Evolutionary conservation across 2,329 filamentous ascomycete species (phyloP), one percentile per base, ranked within the genome.

Genomic region (Aspergillus phoenicis): DNA sequence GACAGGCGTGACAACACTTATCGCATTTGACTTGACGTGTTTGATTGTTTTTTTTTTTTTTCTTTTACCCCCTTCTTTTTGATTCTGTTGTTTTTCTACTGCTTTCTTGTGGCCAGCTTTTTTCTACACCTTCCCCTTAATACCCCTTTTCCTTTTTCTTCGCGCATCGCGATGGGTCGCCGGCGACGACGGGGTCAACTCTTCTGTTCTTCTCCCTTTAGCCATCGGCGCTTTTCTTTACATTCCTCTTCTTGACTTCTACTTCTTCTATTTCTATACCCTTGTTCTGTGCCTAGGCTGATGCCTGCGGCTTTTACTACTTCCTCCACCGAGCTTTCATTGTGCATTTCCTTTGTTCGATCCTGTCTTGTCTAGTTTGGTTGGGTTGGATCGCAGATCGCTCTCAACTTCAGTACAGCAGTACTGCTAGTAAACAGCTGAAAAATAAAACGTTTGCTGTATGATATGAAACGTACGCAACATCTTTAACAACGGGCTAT

Each of bases 1-100:
- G 41, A 45, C 4, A 10, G 41, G 15, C 10, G 41, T 45, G 41
- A 45, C 20, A 45, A 10, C 7, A 45, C 7, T 33, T n/a, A 15
- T 17, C 26, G 5, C 8, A 15, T 8, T 20, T 33, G 7, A 3
- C 7, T 33, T n/a, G 15, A 11, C 26, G 3, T 20, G 13, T 17
- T 20, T 51, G 7, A 6, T 13, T 30, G 17, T 3, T 7, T 49
- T 30, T 54, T 58, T 3, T 7, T 49, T 30, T 54, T 58, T n/a
- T 38, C 20, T 52, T 24, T 33, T 60, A 67, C 33, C 52, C 39
- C 39, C 39, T 28, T 38, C 41, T 20, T 33, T 30, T 63, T 67
- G 26, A 26, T 26, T 26, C 26, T 26, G 4, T 11, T 36, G 10
- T 5, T 36, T 36, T 36, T 36, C 20, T 36, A 36, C 11, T 36